Evolutionary conservation across 306 rosid genomes (phyloP).

Genomic region (Nissolia schottii): DNA sequence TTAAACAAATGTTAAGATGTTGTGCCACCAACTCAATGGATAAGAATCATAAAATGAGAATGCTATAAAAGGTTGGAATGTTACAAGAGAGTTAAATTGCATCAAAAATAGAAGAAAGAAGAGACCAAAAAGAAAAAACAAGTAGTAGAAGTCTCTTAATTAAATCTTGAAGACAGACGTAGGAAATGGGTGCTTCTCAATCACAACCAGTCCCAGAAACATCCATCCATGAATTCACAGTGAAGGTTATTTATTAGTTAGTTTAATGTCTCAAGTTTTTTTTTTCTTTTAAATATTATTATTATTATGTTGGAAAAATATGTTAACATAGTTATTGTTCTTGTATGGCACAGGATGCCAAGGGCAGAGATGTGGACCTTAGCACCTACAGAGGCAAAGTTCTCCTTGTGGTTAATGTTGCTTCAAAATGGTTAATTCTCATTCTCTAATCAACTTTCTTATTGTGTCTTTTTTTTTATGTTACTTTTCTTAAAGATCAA

Average conservation of each 20-base stretch:
- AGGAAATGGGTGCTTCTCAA: conserved; percentile 71
- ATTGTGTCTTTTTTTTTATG: neutral
- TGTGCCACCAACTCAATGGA: neutral
- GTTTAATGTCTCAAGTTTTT: neutral
- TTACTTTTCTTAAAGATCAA: neutral
- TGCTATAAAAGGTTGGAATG: conserved; percentile 21
- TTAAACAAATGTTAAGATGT: neutral
- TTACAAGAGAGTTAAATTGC: neutral
- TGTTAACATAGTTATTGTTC: neutral
- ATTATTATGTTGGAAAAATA: neutral
- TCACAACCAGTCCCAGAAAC: conserved; percentile 59
- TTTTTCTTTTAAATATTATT: neutral
- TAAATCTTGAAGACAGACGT: neutral
- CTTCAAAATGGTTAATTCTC: conserved; percentile 81
- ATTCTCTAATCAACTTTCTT: neutral
- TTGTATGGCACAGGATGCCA: conserved; percentile 53
- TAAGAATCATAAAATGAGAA: neutral
- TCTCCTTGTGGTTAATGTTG: conserved; percentile 84
- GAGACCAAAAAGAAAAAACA: neutral
- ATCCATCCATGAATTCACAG: conserved; percentile 75
- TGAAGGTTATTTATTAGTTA: conserved; percentile 48
- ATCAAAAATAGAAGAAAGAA: neutral
- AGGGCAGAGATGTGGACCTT: conserved; percentile 72
- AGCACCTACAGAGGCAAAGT: conserved; percentile 67
- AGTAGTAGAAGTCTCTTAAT: neutral